These are phyloP conservation scores for Pseudogymnoascus sp. DNA, from an alignment of 2,329 filamentous ascomycete species.

Conservation along the genomic window DNA sequence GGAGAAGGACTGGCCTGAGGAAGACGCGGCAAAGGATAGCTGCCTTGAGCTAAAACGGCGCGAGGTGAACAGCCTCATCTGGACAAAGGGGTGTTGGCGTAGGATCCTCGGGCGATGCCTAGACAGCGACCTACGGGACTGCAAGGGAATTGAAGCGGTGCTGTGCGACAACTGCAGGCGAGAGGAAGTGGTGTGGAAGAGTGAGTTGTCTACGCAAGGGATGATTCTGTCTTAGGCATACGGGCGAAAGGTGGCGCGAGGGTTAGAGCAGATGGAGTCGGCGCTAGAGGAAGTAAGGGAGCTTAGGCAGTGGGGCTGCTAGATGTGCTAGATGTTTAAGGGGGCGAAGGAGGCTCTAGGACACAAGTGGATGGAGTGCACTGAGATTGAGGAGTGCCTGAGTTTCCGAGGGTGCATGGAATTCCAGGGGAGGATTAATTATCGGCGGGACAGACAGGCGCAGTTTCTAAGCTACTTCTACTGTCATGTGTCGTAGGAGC, in stretches of 20 bases:
- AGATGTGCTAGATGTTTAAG: neutral
- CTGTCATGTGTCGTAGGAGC: neutral
- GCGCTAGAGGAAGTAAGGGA: neutral
- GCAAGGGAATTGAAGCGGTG: neutral
- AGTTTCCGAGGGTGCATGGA: neutral
- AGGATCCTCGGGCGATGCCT: neutral
- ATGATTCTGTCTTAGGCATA: slow-evolving; percentile 4
- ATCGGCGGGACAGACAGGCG: neutral
- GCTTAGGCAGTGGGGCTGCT: neutral
- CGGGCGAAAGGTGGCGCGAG: neutral
- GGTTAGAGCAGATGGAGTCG: neutral
- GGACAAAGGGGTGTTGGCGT: neutral
- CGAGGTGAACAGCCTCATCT: neutral
- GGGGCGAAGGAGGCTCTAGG: neutral
- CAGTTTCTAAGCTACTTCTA: neutral
- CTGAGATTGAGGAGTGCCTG: neutral
- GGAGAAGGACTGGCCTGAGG: slow-evolving; percentile 2
- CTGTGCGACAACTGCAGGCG: slow-evolving; percentile 5
- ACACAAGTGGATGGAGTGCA: neutral
- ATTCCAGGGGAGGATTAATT: neutral
- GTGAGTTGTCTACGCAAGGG: neutral
- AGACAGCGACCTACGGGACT: neutral
- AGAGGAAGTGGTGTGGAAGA: neutral
- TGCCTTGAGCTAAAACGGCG: slow-evolving; percentile 1
- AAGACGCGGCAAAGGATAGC: neutral